Percentiles rank a stretch among this genome's conserved stretches.
phyloP scores from a whole-genome alignment of 2,329 filamentous ascomycete species.

The Fusarium oligoseptatum region DNA sequence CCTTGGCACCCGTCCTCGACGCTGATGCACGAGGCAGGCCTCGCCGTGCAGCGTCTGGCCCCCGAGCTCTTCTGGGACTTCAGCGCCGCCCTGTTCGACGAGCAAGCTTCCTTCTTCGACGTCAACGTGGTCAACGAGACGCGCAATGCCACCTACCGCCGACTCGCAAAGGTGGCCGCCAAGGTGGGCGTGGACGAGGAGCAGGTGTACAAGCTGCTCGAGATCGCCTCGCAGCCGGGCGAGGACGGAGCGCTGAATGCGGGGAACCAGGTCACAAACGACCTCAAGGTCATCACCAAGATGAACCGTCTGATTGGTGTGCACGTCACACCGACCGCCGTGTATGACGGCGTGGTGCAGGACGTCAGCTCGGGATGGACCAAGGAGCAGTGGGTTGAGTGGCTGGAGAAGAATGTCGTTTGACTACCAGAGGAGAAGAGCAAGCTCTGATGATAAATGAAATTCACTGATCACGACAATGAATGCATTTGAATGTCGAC shows the following conservation, averaged over 20 bases:
- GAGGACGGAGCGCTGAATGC: slow-evolving; percentile 78
- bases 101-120: slow-evolving; percentile 87
- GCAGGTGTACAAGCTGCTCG: slow-evolving; percentile 77
- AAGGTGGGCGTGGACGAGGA: slow-evolving; percentile 77
- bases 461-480: slow-evolving; percentile 4
- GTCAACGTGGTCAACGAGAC: slow-evolving; percentile 85
- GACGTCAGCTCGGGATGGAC: slow-evolving; percentile 85
- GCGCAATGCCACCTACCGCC: slow-evolving; percentile 84
- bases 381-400: slow-evolving; percentile 86
- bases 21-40: slow-evolving; percentile 83
- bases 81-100: slow-evolving; percentile 72
- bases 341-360: slow-evolving; percentile 88
- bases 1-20: slow-evolving; percentile 94
- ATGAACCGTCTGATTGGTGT: slow-evolving; percentile 82
- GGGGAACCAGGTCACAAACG: slow-evolving; percentile 86
- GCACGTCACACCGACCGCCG: slow-evolving; percentile 91
- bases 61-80: slow-evolving; percentile 86
- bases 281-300: slow-evolving; percentile 88
- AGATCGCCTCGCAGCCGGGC: slow-evolving; percentile 75
- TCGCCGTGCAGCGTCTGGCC: slow-evolving; percentile 80
- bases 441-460: slow-evolving; percentile 28
- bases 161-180: slow-evolving; percentile 81
- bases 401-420: slow-evolving; percentile 72
- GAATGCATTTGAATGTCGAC: not conserved
- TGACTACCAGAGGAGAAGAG: slow-evolving; percentile 41